Evolutionary conservation across 768 basidiomycete species (phyloP), one percentile per base, ranked within the genome.

Genomic region (Suillus clintonianus): DNA sequence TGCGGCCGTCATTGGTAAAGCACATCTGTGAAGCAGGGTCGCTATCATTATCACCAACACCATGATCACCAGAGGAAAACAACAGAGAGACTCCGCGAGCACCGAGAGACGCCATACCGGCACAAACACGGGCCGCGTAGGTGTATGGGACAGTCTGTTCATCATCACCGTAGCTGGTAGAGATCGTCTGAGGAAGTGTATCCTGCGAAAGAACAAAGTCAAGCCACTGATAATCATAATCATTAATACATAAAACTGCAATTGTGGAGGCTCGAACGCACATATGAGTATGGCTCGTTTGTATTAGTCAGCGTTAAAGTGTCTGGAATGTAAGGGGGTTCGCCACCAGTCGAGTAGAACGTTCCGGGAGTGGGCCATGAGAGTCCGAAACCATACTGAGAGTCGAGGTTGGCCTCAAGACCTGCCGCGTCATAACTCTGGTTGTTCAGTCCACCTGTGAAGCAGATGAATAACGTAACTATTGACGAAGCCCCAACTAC

Each of bases 61-160:
- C 91, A 15, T 70, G 70, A 64, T 92, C 90, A 19, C 90, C 89
- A 24, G 87, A 88, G 14, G 85, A 80, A 74, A 90, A 90, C 43
- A 86, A 70, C 17, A 92, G 48, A 9, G 89, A 86, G 19, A 87
- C 79, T 19, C 91, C 91, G 2, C 89, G 85, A 57, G 80, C 84
- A 63, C 89, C 89, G 14, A 92, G 83, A 65, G 85, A 81, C n/a
- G 88, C 89, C 60, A 92, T 86, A 10, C 78, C 80, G 5, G 67
- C 62, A 70, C 91, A 92, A 27, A 83, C 82, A 54, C 88, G 84
- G n/a, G 39, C 66, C 11, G 89, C 88, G 67, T 82, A 89, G 61
- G 73, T 78, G 59, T 71, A 59, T n/a, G 90, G 88, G 27, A 91
- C 87, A 86, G 89, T 86, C 70, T 89, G 89, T 62, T 92, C 91